These are phyloP conservation scores for Skeletonema costatum DNA, from an alignment of 108 stramenopile genomes.

Conservation along the genomic window DNA sequence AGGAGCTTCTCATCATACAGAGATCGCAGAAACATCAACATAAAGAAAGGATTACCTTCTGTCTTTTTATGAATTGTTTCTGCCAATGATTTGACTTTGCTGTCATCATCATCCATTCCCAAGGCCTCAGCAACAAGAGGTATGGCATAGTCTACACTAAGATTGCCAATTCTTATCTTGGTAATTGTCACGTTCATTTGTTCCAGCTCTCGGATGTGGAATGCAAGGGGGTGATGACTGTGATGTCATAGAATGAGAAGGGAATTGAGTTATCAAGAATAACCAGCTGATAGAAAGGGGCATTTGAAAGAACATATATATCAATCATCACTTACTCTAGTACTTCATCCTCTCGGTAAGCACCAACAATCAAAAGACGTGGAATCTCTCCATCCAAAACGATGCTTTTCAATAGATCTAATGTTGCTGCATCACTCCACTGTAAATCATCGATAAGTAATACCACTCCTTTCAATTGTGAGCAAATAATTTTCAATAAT, in stretches of 20 bases:
- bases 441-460: no score
- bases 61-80: constrained; percentile 17
- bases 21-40: constrained; percentile 28
- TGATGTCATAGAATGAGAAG: constrained; percentile 4
- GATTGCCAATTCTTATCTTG: constrained; percentile 9
- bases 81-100: no score
- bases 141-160: not conserved
- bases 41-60: constrained; percentile 34
- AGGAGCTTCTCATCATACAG: constrained; percentile 15
- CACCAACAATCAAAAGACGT: no score
- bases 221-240: not conserved
- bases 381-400: no score
- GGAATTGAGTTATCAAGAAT: constrained; percentile 34
- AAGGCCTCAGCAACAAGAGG: constrained; percentile 22
- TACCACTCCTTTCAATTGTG: no score
- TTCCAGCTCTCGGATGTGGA: not conserved
- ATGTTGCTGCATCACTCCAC: no score
- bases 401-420: no score
- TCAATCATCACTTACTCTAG: no score
- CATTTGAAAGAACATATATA: no score
- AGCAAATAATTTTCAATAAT: no score
- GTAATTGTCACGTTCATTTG: not conserved
- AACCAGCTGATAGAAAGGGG: constrained; percentile 4
- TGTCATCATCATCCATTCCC: not conserved
- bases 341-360: no score